A percentile compares a stretch with the other conserved stretches of the same genome.
phyloP scores from a whole-genome alignment of 2,329 filamentous ascomycete genomes.

The Microdochium nivale region DNA sequence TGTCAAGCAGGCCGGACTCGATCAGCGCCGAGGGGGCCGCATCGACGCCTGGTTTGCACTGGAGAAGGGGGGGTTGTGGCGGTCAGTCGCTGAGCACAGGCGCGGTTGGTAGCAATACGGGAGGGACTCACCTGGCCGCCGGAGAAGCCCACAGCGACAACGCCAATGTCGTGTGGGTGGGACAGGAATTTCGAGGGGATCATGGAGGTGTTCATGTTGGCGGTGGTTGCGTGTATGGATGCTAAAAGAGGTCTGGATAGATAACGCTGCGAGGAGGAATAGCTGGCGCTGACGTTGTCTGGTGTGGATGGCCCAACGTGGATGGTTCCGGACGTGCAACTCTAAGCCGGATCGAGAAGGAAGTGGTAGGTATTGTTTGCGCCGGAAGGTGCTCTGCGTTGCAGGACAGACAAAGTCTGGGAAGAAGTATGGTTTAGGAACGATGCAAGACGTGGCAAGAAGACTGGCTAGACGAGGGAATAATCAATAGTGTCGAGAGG shows the following conservation, averaged over 20 bases:
- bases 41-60: conserved; percentile 85
- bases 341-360: background rate
- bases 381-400: background rate
- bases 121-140: conserved; percentile 70
- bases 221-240: background rate
- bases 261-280: background rate
- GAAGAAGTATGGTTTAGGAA: background rate
- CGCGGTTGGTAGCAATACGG: conserved; percentile 4
- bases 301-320: background rate
- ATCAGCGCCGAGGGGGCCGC: conserved; percentile 84
- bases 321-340: background rate
- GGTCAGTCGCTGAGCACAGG: background rate
- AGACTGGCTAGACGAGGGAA: background rate
- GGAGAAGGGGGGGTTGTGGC: conserved; percentile 7
- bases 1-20: conserved; percentile 73
- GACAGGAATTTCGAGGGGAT: conserved; percentile 68
- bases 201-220: conserved; percentile 42
- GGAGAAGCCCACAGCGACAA: conserved; percentile 93
- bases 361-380: background rate
- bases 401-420: background rate
- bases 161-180: conserved; percentile 70
- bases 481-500: background rate
- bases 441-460: background rate
- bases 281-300: background rate
- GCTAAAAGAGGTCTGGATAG: background rate